Conservation (phyloP, 1,284 basidiomycete species). For the Trichosporon sp. region DNA sequence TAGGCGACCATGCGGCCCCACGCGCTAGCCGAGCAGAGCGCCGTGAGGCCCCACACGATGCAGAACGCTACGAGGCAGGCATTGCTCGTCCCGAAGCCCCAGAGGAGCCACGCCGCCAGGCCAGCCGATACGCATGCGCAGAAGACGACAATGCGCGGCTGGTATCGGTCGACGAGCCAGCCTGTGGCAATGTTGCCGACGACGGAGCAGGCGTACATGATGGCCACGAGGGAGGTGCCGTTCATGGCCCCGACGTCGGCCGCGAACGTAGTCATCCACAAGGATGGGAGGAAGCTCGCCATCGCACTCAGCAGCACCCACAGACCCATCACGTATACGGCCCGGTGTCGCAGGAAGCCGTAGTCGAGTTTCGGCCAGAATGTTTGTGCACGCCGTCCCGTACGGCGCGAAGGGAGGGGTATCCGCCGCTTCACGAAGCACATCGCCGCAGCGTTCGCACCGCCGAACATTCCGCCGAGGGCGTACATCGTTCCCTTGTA, state of each 20-base stretch:
- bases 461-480: slow-evolving; percentile 31
- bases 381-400: not conserved
- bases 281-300: slow-evolving; percentile 43
- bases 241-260: slow-evolving; percentile 30
- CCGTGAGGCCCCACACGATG: slow-evolving; percentile 31
- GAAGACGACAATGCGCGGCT: slow-evolving; percentile 30
- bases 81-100: slow-evolving; percentile 42
- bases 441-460: slow-evolving; percentile 29
- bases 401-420: slow-evolving; percentile 18
- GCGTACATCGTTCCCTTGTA: slow-evolving; percentile 43
- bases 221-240: slow-evolving; percentile 39
- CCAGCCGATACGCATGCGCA: slow-evolving; percentile 34
- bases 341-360: slow-evolving; percentile 24
- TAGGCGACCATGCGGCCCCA: slow-evolving; percentile 9
- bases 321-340: slow-evolving; percentile 29
- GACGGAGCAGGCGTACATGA: slow-evolving; percentile 43
- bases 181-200: slow-evolving; percentile 38
- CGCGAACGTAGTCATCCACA: slow-evolving; percentile 46
- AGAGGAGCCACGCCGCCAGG: slow-evolving; percentile 38
- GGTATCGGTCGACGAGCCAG: slow-evolving; percentile 37
- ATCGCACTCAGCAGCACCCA: slow-evolving; percentile 38
- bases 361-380: slow-evolving; percentile 18
- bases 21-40: slow-evolving; percentile 22
- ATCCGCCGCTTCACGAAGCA: slow-evolving; percentile 39
- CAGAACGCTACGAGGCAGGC: slow-evolving; percentile 28